These are phyloP conservation scores for Podospora pseudopauciseta DNA, from an alignment of 495 filamentous ascomycete species.

Conservation along the genomic window DNA sequence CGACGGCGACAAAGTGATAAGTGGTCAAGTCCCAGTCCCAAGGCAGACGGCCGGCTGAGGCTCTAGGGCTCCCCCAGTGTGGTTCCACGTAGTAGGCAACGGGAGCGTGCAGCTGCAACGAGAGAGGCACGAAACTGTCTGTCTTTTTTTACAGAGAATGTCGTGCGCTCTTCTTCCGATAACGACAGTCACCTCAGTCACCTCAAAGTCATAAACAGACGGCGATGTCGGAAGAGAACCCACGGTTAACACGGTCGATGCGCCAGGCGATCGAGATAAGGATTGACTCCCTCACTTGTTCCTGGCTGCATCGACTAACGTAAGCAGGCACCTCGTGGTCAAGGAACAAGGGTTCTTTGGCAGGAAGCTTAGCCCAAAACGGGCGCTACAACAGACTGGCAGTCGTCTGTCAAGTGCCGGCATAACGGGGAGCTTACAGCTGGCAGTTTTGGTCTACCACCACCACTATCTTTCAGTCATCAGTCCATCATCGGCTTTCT, in stretches of 20 bases:
- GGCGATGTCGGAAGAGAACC: constrained; percentile 27
- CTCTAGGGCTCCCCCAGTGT: constrained; percentile 2
- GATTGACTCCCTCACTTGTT: not conserved
- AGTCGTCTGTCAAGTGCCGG: not conserved
- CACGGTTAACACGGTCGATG: not conserved
- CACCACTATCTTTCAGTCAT: not conserved
- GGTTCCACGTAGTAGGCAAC: constrained; percentile 13
- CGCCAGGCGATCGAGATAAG: constrained; percentile 16
- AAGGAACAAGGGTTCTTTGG: constrained; percentile 9
- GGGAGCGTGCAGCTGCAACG: constrained; percentile 9
- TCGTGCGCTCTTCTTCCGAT: not conserved
- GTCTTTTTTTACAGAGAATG: not conserved
- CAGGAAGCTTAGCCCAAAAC: not conserved
- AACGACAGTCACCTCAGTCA: not conserved
- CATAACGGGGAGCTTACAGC: not conserved
- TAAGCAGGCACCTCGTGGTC: constrained; percentile 17
- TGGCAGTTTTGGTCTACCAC: not conserved
- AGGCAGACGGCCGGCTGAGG: constrained; percentile 25
- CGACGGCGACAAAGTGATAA: not conserved
- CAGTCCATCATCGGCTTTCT: not conserved
- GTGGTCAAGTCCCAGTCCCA: constrained; percentile 9
- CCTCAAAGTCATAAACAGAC: not conserved
- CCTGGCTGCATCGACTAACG: constrained; percentile 6
- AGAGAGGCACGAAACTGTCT: not conserved
- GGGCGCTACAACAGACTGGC: not conserved